Base-by-base conservation (phyloP, 108 stramenopile species). In the Mayamaea pseudoterrestris region DNA sequence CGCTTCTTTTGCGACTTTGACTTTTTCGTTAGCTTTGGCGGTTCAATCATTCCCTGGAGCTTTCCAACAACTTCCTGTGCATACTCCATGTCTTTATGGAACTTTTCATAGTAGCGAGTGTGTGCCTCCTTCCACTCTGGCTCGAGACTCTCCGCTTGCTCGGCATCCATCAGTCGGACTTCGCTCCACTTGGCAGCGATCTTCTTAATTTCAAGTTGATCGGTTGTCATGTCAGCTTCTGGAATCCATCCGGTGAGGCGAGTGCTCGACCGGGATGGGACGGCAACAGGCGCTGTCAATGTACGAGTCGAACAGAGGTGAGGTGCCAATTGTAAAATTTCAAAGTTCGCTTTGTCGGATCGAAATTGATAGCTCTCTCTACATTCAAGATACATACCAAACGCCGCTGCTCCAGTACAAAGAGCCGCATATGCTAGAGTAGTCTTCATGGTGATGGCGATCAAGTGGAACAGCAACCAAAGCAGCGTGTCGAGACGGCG, bases 81-180 rank as follows among this genome's bases (percentile, higher is more conserved):
- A 41, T 66, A 53, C 17, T 55, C 46, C 61, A 80, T 78, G 20
- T 76, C 74, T 12, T 78, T 65, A 22, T 82, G 66, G 29, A 70
- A 66, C 44, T 80, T 73, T 7, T 63, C 59, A 42, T 60, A 64
- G 52, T 71, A 88, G 27, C 71, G 55, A 35, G 72, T 75, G 79
- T 80, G 78, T 25, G 86, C 69, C 30, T 77, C 81, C 9, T 83
- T 55, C 63, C 81, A 82, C 44, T 87, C 85, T 21, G 63, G 76
- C 21, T 61, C 49, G 7, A 88, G 67, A 32, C 58, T 54, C 11
- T 67, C 58, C 9, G 86, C 86, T 42, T 75, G 61, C 29, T 78
- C 86, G 2, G 52, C 46, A 21, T 61, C 39, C 47, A 75, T 50
- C 39, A 60, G 27, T 45, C 86, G 70, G 27, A 83, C 61, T 43